phyloP scores from a whole-genome alignment of 1,284 basidiomycete species.

The Pseudozyma thailandica region DNA sequence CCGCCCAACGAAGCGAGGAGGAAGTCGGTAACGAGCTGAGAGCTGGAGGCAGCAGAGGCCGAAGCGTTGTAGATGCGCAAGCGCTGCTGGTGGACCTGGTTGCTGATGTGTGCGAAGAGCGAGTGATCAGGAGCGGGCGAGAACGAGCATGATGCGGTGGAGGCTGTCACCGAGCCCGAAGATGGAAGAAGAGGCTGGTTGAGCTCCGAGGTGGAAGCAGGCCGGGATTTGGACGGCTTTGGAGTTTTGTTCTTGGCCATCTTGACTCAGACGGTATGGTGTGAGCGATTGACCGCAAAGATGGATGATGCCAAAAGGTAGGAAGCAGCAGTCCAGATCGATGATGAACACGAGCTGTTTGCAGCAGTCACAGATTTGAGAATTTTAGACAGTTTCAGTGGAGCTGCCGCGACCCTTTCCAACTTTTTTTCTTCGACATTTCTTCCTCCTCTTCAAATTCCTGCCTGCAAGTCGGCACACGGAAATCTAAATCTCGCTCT shows the following conservation, averaged over 20 bases:
- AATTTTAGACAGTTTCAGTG: constrained; percentile 16
- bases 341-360: neutral
- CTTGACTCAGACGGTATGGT: too few relatives aligned
- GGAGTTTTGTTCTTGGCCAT: constrained; percentile 59
- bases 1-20: constrained; percentile 46
- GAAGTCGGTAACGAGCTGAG: constrained; percentile 73
- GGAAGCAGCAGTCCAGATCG: too few relatives aligned
- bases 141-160: constrained; percentile 46
- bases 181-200: constrained; percentile 73
- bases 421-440: constrained; percentile 34
- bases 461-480: constrained; percentile 11
- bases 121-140: constrained; percentile 75
- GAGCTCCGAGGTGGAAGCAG: constrained; percentile 72
- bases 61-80: constrained; percentile 76
- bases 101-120: constrained; percentile 76
- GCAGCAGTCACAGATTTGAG: neutral
- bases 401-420: constrained; percentile 15
- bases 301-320: too few relatives aligned
- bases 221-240: constrained; percentile 57
- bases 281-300: too few relatives aligned
- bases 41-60: constrained; percentile 73
- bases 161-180: constrained; percentile 67
- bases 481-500: neutral
- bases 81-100: constrained; percentile 79
- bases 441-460: constrained; percentile 23